Conservation (phyloP, 2,329 filamentous ascomycete species). For the Pseudogymnoascus sp. region DNA sequence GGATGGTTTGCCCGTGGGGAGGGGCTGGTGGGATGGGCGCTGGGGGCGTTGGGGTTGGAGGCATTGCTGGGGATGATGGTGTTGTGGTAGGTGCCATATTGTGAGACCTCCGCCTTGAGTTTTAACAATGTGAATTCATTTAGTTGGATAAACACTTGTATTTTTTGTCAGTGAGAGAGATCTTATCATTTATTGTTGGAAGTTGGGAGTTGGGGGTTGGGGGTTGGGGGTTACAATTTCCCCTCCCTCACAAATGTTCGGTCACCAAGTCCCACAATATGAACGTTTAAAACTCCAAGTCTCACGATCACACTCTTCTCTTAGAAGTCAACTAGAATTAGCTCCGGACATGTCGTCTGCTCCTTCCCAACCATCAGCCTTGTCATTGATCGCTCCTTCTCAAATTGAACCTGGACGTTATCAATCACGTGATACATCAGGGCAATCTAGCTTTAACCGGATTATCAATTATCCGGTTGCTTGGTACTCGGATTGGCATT, state of each 20-base stretch:
- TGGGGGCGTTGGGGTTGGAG: background rate
- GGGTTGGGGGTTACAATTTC: too few relatives aligned
- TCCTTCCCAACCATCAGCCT: background rate
- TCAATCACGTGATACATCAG: background rate
- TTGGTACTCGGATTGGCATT: background rate
- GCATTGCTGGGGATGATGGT: background rate
- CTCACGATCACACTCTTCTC: background rate
- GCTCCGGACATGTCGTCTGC: background rate
- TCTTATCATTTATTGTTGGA: background rate
- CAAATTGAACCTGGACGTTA: background rate
- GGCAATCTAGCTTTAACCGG: background rate
- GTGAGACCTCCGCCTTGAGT: background rate
- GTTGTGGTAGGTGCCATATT: background rate
- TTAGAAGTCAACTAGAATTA: background rate
- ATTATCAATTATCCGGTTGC: slow-evolving; percentile 1
- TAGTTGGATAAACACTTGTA: background rate
- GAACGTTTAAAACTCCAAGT: background rate
- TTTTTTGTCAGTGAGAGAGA: background rate
- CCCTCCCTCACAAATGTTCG: background rate
- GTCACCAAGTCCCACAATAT: background rate
- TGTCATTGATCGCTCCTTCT: background rate
- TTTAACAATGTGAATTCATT: background rate
- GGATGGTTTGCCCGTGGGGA: background rate
- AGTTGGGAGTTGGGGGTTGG: too few relatives aligned
- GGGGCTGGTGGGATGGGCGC: background rate